Conservation (phyloP, 495 filamentous ascomycete genomes). For the Daldinia bambusicola region DNA sequence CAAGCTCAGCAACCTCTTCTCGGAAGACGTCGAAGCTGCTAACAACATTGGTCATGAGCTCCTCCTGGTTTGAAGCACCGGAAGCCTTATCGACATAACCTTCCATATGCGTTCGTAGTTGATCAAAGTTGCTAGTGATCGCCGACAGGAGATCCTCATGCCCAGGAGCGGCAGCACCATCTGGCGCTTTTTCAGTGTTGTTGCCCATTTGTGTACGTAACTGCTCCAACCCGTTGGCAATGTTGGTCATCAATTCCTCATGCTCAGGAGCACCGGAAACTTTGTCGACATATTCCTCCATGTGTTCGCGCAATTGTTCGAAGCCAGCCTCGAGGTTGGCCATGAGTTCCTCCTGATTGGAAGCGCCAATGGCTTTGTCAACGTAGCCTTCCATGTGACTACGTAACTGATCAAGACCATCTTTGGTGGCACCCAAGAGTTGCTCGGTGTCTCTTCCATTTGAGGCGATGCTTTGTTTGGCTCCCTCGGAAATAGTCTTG, state of each 20-base stretch:
- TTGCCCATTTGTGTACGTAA: slow-evolving; percentile 70
- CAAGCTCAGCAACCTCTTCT: slow-evolving; percentile 70
- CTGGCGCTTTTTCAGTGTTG: slow-evolving; percentile 73
- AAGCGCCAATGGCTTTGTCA: slow-evolving; percentile 32
- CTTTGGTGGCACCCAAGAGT: slow-evolving; percentile 83
- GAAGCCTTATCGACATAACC: slow-evolving; percentile 75
- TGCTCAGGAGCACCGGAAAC: slow-evolving; percentile 73
- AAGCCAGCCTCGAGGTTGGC: slow-evolving; percentile 85
- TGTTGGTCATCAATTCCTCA: slow-evolving; percentile 71
- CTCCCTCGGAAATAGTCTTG: slow-evolving; percentile 66
- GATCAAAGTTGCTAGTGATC: slow-evolving; percentile 73
- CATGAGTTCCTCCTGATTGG: slow-evolving; percentile 80
- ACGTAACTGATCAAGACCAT: slow-evolving; percentile 83
- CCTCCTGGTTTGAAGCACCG: slow-evolving; percentile 75
- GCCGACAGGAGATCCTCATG: slow-evolving; percentile 82
- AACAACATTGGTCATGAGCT: slow-evolving; percentile 79
- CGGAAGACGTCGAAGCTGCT: slow-evolving; percentile 77
- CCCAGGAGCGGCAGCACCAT: slow-evolving; percentile 71
- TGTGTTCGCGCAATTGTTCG: slow-evolving; percentile 76
- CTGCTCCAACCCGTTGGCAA: slow-evolving; percentile 58
- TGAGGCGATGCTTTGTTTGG: slow-evolving; percentile 77
- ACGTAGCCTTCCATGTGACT: slow-evolving; percentile 74
- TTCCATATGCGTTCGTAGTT: slow-evolving; percentile 69
- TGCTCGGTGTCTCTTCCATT: slow-evolving; percentile 83
- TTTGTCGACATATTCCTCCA: slow-evolving; percentile 79